Base-by-base conservation (phyloP, 1,284 basidiomycete species). In the Sporisorium sorghi region DNA sequence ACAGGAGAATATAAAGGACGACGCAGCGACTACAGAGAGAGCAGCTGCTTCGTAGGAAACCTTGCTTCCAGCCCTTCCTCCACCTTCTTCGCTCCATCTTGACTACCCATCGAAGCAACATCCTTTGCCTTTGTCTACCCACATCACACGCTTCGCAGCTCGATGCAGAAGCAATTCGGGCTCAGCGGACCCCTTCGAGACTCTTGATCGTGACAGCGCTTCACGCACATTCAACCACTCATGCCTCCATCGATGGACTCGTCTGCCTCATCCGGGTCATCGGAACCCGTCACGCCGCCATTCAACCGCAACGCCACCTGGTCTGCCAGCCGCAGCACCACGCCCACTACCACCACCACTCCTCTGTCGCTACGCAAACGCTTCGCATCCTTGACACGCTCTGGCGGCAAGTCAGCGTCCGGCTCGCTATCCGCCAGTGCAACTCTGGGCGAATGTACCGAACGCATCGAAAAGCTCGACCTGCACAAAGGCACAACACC, bases 371-470 rank as follows among this genome's bases (percentile, higher is more conserved):
- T 73, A 14, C 55, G 57, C 19, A 51, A 68, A 35, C 42, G 65
- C 15, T 65, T 69, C 32, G 60, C 65, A 6, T 73, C 71, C 2
- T 62, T 69, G 47, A 69, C 71, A 15, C 60, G 65, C n/a, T 73
- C 71, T 2, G 42, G 58, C 3, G 65, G 65, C 47, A 65, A 69
- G 24, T 35, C 51, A n/a, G 43, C 61, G 0, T 47, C 63, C 8
- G 55, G 28, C 12, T 12, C 39, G 11, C 47, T 62, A 1, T 54
- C 68, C 17, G 50, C 54, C 19, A 47, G 58, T 19, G 26, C 61
- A 3, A 47, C 58, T n/a, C 54, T 52, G 15, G 47, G 58, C 9
- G 62, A 71, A 30, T 21, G 43, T 23, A 39, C 44, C 11, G 37
- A 55, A 9, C 49, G 52, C 35, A 58, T 65, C 39, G 61, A 60